These are phyloP conservation scores for Ricinus communis DNA, from an alignment of 345 rosid genomes.

Conservation along the genomic window DNA sequence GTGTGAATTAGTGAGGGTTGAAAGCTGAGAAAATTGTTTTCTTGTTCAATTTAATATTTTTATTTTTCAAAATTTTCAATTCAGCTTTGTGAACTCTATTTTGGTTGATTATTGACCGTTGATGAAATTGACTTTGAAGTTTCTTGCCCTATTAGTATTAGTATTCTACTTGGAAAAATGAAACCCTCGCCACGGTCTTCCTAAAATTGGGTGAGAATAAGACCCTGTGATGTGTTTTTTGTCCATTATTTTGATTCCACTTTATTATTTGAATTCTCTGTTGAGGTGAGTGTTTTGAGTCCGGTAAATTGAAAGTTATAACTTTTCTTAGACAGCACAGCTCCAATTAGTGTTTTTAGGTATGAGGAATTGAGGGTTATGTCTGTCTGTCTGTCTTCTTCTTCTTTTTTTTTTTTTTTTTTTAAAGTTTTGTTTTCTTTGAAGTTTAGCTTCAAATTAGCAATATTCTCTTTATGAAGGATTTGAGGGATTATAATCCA, in stretches of 20 bases:
- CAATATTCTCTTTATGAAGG: not conserved
- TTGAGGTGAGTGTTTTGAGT: not conserved
- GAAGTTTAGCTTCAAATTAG: not conserved
- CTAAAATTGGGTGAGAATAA: not conserved
- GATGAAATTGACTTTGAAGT: constrained; percentile 11
- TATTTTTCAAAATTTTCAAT: not conserved
- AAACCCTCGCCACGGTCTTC: not conserved
- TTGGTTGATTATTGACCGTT: constrained; percentile 12
- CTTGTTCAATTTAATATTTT: not conserved
- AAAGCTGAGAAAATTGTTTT: not conserved
- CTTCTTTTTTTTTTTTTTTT: not conserved
- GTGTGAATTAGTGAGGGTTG: constrained; percentile 18
- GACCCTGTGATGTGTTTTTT: not conserved
- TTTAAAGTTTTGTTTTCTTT: too few species aligned
- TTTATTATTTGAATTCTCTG: not conserved
- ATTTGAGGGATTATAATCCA: not conserved
- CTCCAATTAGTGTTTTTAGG: constrained; percentile 2
- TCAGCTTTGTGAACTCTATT: constrained; percentile 15
- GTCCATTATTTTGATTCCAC: not conserved
- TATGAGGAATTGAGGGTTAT: not conserved
- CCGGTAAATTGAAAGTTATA: not conserved
- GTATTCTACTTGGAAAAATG: not conserved
- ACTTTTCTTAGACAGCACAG: not conserved
- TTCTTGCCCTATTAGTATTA: not conserved
- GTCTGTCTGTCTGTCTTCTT: too few species aligned